phyloP scores from a whole-genome alignment of 345 rosid species.

The Pseudoturritis turrita region DNA sequence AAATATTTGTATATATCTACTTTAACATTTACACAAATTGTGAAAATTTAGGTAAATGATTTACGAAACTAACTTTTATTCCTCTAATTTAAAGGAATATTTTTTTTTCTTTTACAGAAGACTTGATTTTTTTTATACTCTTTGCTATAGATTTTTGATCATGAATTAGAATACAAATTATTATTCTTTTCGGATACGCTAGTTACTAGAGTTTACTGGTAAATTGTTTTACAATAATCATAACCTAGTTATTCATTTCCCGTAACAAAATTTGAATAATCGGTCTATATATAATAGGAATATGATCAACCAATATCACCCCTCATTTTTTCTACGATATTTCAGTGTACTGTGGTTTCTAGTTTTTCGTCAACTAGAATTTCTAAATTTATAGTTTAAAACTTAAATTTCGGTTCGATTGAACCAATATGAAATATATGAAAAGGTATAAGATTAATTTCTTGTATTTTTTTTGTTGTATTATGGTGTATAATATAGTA shows the following conservation, averaged over 20 bases:
- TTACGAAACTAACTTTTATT: no score
- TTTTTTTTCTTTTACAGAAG: no score
- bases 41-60: no score
- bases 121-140: no score
- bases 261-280: neutral
- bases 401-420: neutral
- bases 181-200: no score
- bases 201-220: no score
- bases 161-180: no score
- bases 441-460: neutral
- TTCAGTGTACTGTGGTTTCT: neutral
- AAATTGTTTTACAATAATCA: no score
- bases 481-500: neutral
- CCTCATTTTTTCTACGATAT: neutral
- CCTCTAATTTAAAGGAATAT: no score
- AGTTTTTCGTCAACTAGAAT: neutral
- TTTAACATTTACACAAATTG: no score
- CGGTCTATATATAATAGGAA: neutral
- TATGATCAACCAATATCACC: neutral
- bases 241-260: no score
- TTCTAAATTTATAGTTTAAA: neutral
- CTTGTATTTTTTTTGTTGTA: neutral
- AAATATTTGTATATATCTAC: neutral
- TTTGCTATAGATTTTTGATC: no score
- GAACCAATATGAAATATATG: neutral